Conservation (phyloP, 805 yeast species). For the Blastobotrys terrestris region DNA sequence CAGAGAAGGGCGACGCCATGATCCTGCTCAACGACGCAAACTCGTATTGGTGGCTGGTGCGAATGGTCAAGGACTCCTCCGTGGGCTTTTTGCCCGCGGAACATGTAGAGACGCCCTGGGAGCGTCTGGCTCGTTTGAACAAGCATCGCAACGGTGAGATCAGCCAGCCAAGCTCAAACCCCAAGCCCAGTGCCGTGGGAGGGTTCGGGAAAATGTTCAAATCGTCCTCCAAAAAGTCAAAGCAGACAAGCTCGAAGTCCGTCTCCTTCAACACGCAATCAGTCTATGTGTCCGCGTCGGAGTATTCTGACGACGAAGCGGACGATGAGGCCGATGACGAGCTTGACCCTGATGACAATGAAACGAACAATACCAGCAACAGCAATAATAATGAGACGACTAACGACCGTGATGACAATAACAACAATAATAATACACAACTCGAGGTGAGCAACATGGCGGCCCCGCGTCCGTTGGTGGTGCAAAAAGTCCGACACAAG, state of each 20-base stretch:
- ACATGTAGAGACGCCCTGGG: conserved; percentile 83
- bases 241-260: conserved; percentile 11
- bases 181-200: conserved; percentile 1
- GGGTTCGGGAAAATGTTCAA: conserved; percentile 15
- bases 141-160: conserved; percentile 83
- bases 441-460: neutral
- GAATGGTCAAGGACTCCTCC: conserved; percentile 49
- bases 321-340: conserved; percentile 19
- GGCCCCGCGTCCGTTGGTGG: neutral
- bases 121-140: conserved; percentile 83
- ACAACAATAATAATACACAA: conserved; percentile 2
- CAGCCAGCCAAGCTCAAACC: conserved; percentile 4
- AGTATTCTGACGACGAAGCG: conserved; percentile 23
- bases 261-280: conserved; percentile 18
- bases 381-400: conserved; percentile 6
- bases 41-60: conserved; percentile 94
- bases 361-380: conserved; percentile 8
- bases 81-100: conserved; percentile 98
- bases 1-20: conserved; percentile 77
- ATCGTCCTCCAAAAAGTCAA: conserved; percentile 12
- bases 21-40: conserved; percentile 79
- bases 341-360: conserved; percentile 8
- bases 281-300: conserved; percentile 24
- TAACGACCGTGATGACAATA: conserved; percentile 3
- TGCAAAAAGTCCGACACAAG: neutral